Conservation (phyloP, 2,329 filamentous ascomycete species). For the Zasmidium cellare region DNA sequence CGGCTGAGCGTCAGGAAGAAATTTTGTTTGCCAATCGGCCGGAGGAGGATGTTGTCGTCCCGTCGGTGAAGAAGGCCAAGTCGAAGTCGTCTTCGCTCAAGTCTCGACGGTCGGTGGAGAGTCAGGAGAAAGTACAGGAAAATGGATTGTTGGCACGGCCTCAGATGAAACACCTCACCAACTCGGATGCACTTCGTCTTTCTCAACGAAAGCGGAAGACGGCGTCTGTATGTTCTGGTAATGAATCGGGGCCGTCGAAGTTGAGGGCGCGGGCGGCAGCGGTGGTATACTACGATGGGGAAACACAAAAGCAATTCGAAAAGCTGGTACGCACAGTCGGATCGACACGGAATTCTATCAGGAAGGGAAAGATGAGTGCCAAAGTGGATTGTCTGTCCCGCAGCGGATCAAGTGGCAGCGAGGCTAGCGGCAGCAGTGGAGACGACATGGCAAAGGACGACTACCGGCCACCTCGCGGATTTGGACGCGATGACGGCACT, state of each 20-base stretch:
- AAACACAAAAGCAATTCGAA: slow-evolving; percentile 81
- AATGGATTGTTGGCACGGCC: slow-evolving; percentile 16
- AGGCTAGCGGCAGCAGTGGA: slow-evolving; percentile 38
- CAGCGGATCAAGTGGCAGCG: slow-evolving; percentile 33
- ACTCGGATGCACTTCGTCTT: slow-evolving; percentile 30
- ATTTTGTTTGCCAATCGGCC: slow-evolving; percentile 26
- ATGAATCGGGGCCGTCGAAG: slow-evolving; percentile 47
- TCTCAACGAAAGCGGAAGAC: slow-evolving; percentile 46
- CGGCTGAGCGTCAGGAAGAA: slow-evolving; percentile 29
- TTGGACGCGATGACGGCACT: slow-evolving; percentile 21
- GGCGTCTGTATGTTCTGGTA: slow-evolving; percentile 41
- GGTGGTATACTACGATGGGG: slow-evolving; percentile 89
- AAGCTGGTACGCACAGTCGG: slow-evolving; percentile 79
- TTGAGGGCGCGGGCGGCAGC: slow-evolving; percentile 74
- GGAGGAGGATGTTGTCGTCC: slow-evolving; percentile 2
- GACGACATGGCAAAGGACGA: slow-evolving; percentile 7
- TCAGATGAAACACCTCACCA: slow-evolving; percentile 27
- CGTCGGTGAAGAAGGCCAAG: slow-evolving; percentile 1
- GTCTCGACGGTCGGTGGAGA: slow-evolving; percentile 16
- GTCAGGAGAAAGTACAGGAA: slow-evolving; percentile 2
- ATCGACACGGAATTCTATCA: slow-evolving; percentile 76
- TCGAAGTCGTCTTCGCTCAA: slow-evolving; percentile 27
- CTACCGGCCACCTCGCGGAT: slow-evolving; percentile 5
- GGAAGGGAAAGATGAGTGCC: slow-evolving; percentile 83
- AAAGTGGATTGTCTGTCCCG: slow-evolving; percentile 58